A percentile compares a stretch with the other conserved stretches of the same genome.
Conservation (phyloP, 2,329 filamentous ascomycete genomes). For the Curvularia eragrostidis region DNA sequence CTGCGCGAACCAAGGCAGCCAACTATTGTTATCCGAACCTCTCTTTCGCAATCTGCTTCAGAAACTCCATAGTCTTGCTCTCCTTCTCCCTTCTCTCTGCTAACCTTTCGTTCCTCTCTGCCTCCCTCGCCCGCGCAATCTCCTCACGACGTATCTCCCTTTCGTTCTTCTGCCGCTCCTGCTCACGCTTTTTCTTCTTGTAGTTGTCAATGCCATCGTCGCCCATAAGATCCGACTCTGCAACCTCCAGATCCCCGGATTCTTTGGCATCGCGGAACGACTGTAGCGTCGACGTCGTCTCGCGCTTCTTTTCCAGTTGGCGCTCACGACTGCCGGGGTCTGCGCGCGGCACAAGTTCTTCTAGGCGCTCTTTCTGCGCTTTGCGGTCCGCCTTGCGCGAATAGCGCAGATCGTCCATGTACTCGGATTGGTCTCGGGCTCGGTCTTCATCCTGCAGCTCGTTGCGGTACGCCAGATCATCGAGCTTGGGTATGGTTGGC, state of each 20-base stretch:
- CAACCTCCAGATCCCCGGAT: slow-evolving; percentile 68
- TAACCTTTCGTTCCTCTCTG: slow-evolving; percentile 80
- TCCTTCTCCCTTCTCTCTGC: slow-evolving; percentile 76
- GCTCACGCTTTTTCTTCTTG: slow-evolving; percentile 69
- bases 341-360: slow-evolving; percentile 83
- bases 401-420: slow-evolving; percentile 62
- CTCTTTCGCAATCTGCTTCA: slow-evolving; percentile 79
- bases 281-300: slow-evolving; percentile 74
- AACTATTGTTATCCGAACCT: slow-evolving; percentile 57
- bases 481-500: slow-evolving; percentile 70
- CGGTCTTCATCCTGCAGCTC: slow-evolving; percentile 63
- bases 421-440: slow-evolving; percentile 58
- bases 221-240: slow-evolving; percentile 80
- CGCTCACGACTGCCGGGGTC: slow-evolving; percentile 84
- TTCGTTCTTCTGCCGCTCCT: slow-evolving; percentile 79
- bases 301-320: slow-evolving; percentile 82
- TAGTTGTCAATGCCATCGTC: slow-evolving; percentile 69
- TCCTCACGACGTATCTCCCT: slow-evolving; percentile 84
- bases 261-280: slow-evolving; percentile 72
- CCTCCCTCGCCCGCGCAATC: slow-evolving; percentile 73
- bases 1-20: background rate
- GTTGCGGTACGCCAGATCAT: slow-evolving; percentile 73
- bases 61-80: slow-evolving; percentile 80
- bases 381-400: slow-evolving; percentile 70
- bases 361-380: slow-evolving; percentile 72